phyloP scores from a whole-genome alignment of 208 protist genomes.

The Leishmania tarentolae region DNA sequence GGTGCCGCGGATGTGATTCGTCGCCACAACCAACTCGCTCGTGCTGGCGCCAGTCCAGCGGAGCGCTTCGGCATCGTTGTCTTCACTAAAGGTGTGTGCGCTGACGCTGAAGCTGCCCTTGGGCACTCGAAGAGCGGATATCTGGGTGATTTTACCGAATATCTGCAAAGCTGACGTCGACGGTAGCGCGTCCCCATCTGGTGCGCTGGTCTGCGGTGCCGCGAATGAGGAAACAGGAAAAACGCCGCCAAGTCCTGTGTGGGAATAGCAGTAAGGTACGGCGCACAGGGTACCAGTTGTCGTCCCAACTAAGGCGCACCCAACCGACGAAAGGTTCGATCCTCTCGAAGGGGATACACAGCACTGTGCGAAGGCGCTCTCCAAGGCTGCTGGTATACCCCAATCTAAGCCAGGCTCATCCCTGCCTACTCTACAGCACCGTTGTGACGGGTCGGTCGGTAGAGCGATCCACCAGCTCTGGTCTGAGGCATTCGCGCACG shows the following conservation, averaged over 20 bases:
- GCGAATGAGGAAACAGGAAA: background rate
- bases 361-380: slow-evolving; percentile 3
- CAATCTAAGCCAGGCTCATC: background rate
- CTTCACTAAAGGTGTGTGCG: background rate
- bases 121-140: background rate
- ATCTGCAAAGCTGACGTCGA: slow-evolving; percentile 1
- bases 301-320: slow-evolving; percentile 16
- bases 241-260: background rate
- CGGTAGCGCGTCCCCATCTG: background rate
- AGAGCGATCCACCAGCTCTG: slow-evolving; percentile 12
- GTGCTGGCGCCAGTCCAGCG: background rate
- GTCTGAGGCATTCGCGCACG: background rate
- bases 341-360: background rate
- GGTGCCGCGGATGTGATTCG: slow-evolving; percentile 17
- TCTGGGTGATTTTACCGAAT: slow-evolving; percentile 27
- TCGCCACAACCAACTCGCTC: slow-evolving; percentile 20
- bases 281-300: slow-evolving; percentile 16
- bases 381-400: slow-evolving; percentile 3
- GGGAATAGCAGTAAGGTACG: slow-evolving; percentile 14
- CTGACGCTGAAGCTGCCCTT: background rate
- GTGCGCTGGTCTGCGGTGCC: background rate
- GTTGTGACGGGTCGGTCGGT: background rate
- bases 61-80: background rate
- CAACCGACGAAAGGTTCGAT: background rate
- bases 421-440: background rate